Evolutionary conservation across 1,284 basidiomycete species (phyloP), one percentile per base, ranked within the genome.

Genomic region (Mrakiaceae sp.): DNA sequence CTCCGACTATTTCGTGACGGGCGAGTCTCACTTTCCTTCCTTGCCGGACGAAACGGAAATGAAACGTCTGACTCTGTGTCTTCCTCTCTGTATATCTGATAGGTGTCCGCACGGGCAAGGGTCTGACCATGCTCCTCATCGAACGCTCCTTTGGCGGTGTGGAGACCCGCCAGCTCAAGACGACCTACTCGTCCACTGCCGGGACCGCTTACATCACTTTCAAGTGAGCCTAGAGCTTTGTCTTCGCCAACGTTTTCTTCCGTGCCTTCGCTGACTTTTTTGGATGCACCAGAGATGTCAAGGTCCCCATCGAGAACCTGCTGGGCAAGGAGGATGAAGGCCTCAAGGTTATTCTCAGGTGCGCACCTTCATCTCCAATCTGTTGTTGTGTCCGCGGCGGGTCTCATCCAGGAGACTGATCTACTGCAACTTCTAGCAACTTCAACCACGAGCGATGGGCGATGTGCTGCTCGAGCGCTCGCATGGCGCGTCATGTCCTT

Each of bases 201-300:
- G 81, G 81, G 27, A 93, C 90, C 0, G 88, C 88, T 6, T 93
- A 85, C 73, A 81, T 94, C 70, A 91, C 87, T 0, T 93, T 91
- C 71, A 88, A 92, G 74, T 27, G 27, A 27, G 27, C 27, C 27
- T 27, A 2, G 27, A 27, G 27, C 27, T 27, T 27, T 27, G 27
- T 27, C 27, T 27, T 27, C 27, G 27, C 27, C 27, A 27, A 27
- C 27, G 27, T 27, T 27, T 27, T 2, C 27, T 27, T 1, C 27
- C 27, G 27, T 27, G 27, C 27, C 27, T 27, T 27, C 27, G 27
- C 27, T 27, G 27, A 27, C 27, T 27, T 27, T 27, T 27, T 27
- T 27, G 27, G 27, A 27, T 27, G 27, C 27, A 27, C 27, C 27
- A 27, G 27, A 27, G 87, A 93, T 69, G 88, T 90, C 68, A 83